Base-by-base conservation (phyloP, 495 filamentous ascomycete genomes). In the Sordaria brevicollis region DNA sequence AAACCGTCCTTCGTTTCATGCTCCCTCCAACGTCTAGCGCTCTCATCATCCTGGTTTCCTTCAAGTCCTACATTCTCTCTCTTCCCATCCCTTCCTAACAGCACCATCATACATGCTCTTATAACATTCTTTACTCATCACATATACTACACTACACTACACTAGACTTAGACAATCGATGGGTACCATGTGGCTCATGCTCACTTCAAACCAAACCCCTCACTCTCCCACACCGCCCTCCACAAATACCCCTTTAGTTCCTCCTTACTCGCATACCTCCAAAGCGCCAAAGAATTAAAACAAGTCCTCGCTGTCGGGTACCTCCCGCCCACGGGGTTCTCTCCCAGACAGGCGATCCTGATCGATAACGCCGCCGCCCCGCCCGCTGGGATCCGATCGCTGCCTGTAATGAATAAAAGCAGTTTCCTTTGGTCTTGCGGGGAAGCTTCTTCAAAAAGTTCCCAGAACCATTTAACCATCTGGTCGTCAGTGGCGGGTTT, bases 181-280 rank as follows among this genome's bases (percentile, higher is more conserved):
- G n/a, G n/a, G n/a, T n/a, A n/a, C n/a, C n/a, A n/a, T n/a, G n/a
- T n/a, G n/a, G n/a, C n/a, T 57, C 49, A 17, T 57, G 21, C 66
- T 77, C 66, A 97, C 80, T 94, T 97, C 81, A 97, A 82, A 41
- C 94, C 94, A 86, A 97, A 97, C 57, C 94, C 94, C 77, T 97
- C 93, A 74, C 94, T 96, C 78, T 94, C 94, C 71, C 86, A 81
- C 43, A 97, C 93, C 13, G 94, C 94, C 74, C 87, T 86, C 92
- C 93, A 97, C 31, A 97, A 83, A 84, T 88, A 88, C 68, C 73
- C 79, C 80, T 91, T 91, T 66, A 97, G 75, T 73, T 86, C 88
- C 75, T 88, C 85, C 70, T 81, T 86, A 3, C 83, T 87, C 66
- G 76, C 73, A 79, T 93, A 97, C 70, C 89, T 85, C 81, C 89